Evolutionary conservation across 768 basidiomycete species (phyloP), one percentile per base, ranked within the genome.

Genomic region (Termitomyces sp.): DNA sequence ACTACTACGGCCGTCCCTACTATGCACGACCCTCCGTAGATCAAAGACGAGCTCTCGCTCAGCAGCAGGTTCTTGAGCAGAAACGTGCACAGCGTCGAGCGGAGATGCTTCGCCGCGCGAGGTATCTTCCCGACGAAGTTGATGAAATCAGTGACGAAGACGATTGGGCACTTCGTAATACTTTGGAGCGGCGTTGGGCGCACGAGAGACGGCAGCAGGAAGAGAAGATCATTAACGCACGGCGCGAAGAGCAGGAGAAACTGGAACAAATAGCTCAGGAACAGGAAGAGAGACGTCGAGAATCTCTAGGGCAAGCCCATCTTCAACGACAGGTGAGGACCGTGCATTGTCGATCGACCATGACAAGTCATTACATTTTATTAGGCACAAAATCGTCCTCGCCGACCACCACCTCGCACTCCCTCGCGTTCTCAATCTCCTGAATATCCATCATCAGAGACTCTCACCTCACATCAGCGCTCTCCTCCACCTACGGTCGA

Each of bases 51-150:
- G 53, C 65, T 30, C 60, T 67, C 4, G 70, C 70, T 49, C 53
- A 63, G 35, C 60, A 50, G 14, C 56, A 62, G 19, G 54, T 54
- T 12, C 59, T 61, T 9, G 58, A 62, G 21, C 57, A 61, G 41
- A 21, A 62, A 35, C 55, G 61, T 15, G 57, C 66, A 22, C 59
- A 58, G 28, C 52, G 60, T 47, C 56, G 70, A 17, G 73, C 71
- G 6, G 70, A 70, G 21, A 73, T 71, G 21, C 64, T 67, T 1
- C 70, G 71, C 19, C 66, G 72, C 38, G 68, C 71, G 11, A 67
- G 71, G 50, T 77, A 74, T 54, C 69, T 77, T 28, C 77, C 76
- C 5, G 49, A 61, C 48, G 62, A 60, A 57, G 38, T 21, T 15
- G 38, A 58, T 22, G 76, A 76, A 45, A 64, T 65, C 19, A 65